Base-by-base conservation (phyloP, 1,284 basidiomycete species). In the Cryptococcus jaspeensis region DNA sequence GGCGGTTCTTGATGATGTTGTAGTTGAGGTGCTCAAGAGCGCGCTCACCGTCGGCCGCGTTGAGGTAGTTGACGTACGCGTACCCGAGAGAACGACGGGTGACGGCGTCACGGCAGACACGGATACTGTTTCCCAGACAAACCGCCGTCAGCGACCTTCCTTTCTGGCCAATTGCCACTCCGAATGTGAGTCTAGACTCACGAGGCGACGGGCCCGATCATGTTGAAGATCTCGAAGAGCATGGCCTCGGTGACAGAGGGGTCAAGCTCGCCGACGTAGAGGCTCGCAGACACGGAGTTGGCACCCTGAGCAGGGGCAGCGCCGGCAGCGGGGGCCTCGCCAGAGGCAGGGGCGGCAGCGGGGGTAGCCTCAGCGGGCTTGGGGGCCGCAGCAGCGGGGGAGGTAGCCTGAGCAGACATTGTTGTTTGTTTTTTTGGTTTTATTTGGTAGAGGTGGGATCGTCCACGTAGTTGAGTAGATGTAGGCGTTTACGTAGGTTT, bases 191-290 rank as follows among this genome's bases (percentile, higher is more conserved):
- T 20, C n/a, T 2, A 42, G 13, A 66, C 69, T 60, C 65, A 89
- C 89, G 90, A 93, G 60, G 93, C 93, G 65, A 99, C 96, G 56
- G 95, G 94, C 58, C 96, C 96, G 79, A 99, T 92, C 92, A 99
- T 96, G 80, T 95, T 97, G 85, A 99, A 99, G 78, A 99, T 99
- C 84, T 99, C 96, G 76, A 98, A 99, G 60, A 99, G 85, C 91
- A 98, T 98, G 61, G 96, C 95, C 84, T 99, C 96, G 52, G 94
- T 93, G 79, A 99, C 95, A 65, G 89, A 89, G 67, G 89, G 87
- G 81, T 99, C 96, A 69, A 99, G 89, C 83, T 99, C 96, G 65
- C 96, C 96, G 64, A 99, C 96, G 81, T 99, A 99, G 73, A 99
- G 90, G 61, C 92, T 96, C 39, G 94, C 91, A 58, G 89, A 90